Evolutionary conservation across 768 basidiomycete genomes (phyloP), one percentile per base, ranked within the genome.

Genomic region (Termitomyces sp.): DNA sequence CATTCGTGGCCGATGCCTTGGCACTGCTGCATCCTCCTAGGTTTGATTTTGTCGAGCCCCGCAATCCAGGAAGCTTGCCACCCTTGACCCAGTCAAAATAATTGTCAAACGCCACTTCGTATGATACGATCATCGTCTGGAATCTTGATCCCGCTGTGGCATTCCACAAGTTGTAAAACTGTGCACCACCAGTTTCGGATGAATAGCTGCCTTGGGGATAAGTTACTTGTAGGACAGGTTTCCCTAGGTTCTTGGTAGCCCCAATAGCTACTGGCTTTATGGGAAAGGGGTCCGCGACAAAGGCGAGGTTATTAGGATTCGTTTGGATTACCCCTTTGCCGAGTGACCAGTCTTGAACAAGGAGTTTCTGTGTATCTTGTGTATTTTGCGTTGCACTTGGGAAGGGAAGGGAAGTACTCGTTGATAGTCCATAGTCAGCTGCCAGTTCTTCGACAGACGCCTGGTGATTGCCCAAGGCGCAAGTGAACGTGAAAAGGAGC

Each of bases 31-130:
- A 91, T 2, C 85, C 86, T n/a, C 52, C 58, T 36, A 62, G 52
- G 24, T 76, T 74, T 3, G 80, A 72, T 51, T 82, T 79, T 3
- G 82, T 69, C 0, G 89, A 90, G 18, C 90, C 88, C 65, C 89
- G 76, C 22, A 91, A 64, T 2, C 90, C 90, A 6, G 90, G 90
- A 13, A 92, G 78, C 71, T 91, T 91, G 22, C 87, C 88, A 30
- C 87, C 82, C 65, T 85, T 84, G 28, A 87, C 86, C 79, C 83
- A 92, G 64, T 86, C 74, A 66, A 88, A 92, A 47, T 68, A 71
- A 0, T 70, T 55, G 55, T 85, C 83, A 65, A 92, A 90, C 0
- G 87, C 87, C 22, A 92, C 73, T 64, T 92, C 88, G 68, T 92
- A 91, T 10, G 84, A 78, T 13, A 90, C 68, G 55, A 89, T 68